These are phyloP conservation scores for Ascochyta lentis DNA, from an alignment of 2,329 filamentous ascomycete species.

Conservation along the genomic window DNA sequence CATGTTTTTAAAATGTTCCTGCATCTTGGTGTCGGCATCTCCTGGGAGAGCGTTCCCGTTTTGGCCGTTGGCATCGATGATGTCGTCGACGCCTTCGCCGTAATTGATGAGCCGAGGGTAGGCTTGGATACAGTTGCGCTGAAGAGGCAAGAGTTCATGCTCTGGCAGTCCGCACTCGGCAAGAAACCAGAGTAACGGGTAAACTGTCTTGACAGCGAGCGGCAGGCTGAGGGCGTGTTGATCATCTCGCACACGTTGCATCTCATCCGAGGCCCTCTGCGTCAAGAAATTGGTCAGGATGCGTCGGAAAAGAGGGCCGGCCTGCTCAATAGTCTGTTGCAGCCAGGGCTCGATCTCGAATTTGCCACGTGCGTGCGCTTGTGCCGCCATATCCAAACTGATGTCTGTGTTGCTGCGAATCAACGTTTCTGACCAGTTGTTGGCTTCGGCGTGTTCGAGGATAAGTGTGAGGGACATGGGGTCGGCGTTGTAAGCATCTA, in stretches of 20 bases:
- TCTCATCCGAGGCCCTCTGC: conserved; percentile 84
- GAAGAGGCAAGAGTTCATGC: conserved; percentile 78
- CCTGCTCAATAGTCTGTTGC: conserved; percentile 69
- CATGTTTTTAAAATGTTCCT: conserved; percentile 97
- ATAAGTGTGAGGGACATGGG: conserved; percentile 72
- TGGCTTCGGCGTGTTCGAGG: conserved; percentile 79
- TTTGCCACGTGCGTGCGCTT: conserved; percentile 80
- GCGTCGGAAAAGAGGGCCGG: conserved; percentile 70
- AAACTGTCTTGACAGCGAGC: conserved; percentile 84
- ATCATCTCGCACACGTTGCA: conserved; percentile 75
- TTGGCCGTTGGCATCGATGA: conserved; percentile 84
- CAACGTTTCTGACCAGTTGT: conserved; percentile 84
- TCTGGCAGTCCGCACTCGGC: conserved; percentile 62
- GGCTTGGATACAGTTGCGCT: conserved; percentile 86
- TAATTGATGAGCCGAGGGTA: conserved; percentile 97
- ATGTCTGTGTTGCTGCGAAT: conserved; percentile 82
- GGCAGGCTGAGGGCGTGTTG: conserved; percentile 72
- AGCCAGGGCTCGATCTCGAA: conserved; percentile 85
- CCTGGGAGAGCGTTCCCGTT: conserved; percentile 81
- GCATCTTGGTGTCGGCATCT: conserved; percentile 88
- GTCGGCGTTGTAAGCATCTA: conserved; percentile 75
- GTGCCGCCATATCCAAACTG: conserved; percentile 83
- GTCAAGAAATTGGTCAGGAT: conserved; percentile 80
- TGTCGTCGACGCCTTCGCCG: conserved; percentile 87
- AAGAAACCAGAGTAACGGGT: conserved; percentile 78